Base-by-base conservation (phyloP, 2,329 filamentous ascomycete genomes). In the Laburnicola sp. region DNA sequence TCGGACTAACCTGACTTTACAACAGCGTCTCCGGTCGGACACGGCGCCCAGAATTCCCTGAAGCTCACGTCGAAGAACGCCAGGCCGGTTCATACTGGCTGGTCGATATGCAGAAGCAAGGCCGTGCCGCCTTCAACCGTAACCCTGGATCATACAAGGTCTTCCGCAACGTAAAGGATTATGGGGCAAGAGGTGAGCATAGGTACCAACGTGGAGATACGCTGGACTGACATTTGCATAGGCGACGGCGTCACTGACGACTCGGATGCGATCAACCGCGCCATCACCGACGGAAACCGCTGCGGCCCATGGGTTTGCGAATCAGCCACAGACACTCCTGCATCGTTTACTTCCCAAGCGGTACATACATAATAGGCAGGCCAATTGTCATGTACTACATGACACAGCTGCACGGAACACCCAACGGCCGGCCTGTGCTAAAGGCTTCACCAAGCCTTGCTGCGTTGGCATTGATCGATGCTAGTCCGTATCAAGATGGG, bases 361-460 rank as follows among this genome's bases (percentile, higher is more conserved):
- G 51, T 6, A 54, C 51, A 16, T 54, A 54, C 22, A 35, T 58
- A 30, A 55, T 62, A 27, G 42, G 25, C 6, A 70, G 71, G 0
- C 74, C 82, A 0, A 83, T 88, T 54, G 76, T 84, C 51, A 78
- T 84, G 60, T 86, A 84, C 61, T 88, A 86, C 71, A 81, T 82
- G 59, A 87, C 85, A 2, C 79, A 85, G 60, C 70, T 87, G 6
- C 76, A 86, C 43, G 84, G 84, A 27, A 82, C 86, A 51, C 80
- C 84, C 7, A 81, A 78, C 56, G 74, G 74, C 35, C 73, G 80
- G 11, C 83, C 84, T 0, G 75, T 79, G 1, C 74, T 87, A 42
- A 81, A 82, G 57, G 82, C 82, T 4, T 76, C 78, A 5, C 39
- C 77, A 5, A 73, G 71, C 48, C 85, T 86, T 56, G 47, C 60